These are phyloP conservation scores for Fonsecaea monophora DNA, from an alignment of 2,329 filamentous ascomycete species.

Conservation along the genomic window DNA sequence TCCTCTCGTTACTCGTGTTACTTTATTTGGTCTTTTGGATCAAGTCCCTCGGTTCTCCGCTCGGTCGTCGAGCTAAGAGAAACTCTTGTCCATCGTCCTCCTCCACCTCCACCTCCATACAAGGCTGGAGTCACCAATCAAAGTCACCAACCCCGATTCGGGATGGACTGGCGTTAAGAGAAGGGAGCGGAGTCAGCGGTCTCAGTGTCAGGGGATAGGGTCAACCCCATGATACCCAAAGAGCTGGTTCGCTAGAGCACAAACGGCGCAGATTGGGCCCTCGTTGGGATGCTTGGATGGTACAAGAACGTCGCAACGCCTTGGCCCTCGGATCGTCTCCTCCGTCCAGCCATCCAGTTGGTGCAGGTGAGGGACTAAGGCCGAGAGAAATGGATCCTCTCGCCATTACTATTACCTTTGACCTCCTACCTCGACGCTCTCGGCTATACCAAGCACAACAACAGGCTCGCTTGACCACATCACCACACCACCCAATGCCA, in stretches of 20 bases:
- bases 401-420: no score
- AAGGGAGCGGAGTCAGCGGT: not conserved
- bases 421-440: no score
- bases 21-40: no score
- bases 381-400: no score
- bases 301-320: not conserved
- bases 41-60: conserved; percentile 1
- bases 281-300: not conserved
- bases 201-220: not conserved
- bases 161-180: not conserved
- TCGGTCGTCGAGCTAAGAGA: not conserved
- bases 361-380: not conserved
- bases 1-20: not conserved
- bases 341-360: not conserved
- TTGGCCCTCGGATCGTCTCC: not conserved
- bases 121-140: not conserved
- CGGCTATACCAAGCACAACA: not conserved
- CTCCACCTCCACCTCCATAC: not conserved
- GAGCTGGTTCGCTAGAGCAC: not conserved
- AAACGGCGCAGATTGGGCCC: not conserved
- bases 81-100: not conserved
- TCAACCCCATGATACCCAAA: not conserved
- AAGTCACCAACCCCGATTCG: not conserved
- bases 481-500: not conserved
- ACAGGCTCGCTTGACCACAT: not conserved